Percentiles rank a stretch among this genome's conserved stretches.
Evolutionary conservation across 352 stramenopile species (phyloP).

Genomic region (Aphanomyces cochlioides): DNA sequence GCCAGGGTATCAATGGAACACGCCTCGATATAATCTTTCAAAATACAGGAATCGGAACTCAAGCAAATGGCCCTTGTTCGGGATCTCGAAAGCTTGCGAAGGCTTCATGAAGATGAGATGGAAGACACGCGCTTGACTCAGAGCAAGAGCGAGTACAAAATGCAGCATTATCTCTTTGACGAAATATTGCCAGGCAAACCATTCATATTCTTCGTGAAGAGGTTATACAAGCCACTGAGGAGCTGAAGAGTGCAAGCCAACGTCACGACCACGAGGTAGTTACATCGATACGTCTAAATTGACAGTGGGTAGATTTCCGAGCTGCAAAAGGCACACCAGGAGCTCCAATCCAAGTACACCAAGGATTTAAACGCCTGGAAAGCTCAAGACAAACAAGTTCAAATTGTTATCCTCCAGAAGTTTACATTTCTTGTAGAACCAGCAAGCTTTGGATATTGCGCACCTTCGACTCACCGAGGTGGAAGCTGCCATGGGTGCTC

Average conservation of each 20-base stretch:
- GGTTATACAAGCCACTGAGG: no score
- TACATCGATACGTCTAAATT: background rate
- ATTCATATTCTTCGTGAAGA: no score
- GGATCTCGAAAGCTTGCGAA: background rate
- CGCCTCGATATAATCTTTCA: background rate
- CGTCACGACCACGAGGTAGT: background rate
- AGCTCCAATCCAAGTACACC: background rate
- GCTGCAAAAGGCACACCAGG: background rate
- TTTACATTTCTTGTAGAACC: background rate
- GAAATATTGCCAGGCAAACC: no score
- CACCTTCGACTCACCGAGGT: no score
- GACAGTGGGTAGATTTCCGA: background rate
- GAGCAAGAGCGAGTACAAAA: no score
- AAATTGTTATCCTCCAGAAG: background rate
- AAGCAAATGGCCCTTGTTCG: background rate
- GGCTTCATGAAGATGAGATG: background rate
- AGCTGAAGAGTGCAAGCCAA: background rate
- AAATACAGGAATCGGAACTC: constrained; percentile 1
- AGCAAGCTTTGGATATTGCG: no score
- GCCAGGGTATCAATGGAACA: background rate
- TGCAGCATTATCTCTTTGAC: no score
- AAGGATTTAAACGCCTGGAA: background rate
- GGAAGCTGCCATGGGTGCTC: background rate
- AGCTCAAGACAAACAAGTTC: background rate
- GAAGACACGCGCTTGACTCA: background rate